Base-by-base conservation (phyloP, 257 asterid species). In the Scutellaria baicalensis region DNA sequence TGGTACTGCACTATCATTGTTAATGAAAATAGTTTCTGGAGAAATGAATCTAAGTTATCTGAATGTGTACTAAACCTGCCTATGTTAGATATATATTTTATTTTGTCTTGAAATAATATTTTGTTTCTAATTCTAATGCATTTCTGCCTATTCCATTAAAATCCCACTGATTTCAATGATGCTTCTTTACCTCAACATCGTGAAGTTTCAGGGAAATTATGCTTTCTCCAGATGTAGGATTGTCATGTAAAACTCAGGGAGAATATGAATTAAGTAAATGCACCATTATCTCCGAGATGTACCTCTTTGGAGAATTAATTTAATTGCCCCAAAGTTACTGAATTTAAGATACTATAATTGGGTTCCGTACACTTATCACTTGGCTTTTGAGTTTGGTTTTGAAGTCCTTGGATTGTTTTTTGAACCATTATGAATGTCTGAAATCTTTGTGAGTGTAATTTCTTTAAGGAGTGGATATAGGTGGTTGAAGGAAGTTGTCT, bases 21-120 rank as follows among this genome's bases (percentile, higher is more conserved):
- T 35, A 64, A 40, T 42, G 77, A 54, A 71, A 9, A 17, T 69
- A 11, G 67, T 54, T 69, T 61, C 48, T 31, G 66, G 68, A 66
- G 49, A 18, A 36, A 47, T 38, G 35, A 16, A 61, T 42, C 20
- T 12, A 13, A 44, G 49, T 42, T 9, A 6, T 38, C 58, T 18
- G 40, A 49, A 33, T 59, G 18, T 42, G 66, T 33, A 52, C 75
- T 59, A 49, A 31, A 38, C 31, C 39, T 42, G 16, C 49, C 74
- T 74, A 68, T 67, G 31, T 54, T 43, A 23, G 43, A 14, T 54
- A 66, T 20, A 56, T 47, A 13, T 9, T 21, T 59, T 1, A 9
- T n/a, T 58, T 47, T 5, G 20, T 7, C 3, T 14, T 62, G 54
- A 40, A 45, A 21, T 35, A 42, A 21, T 42, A 43, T 23, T 9